Conservation (phyloP, 2,329 filamentous ascomycete genomes). For the Venturia nashicola region DNA sequence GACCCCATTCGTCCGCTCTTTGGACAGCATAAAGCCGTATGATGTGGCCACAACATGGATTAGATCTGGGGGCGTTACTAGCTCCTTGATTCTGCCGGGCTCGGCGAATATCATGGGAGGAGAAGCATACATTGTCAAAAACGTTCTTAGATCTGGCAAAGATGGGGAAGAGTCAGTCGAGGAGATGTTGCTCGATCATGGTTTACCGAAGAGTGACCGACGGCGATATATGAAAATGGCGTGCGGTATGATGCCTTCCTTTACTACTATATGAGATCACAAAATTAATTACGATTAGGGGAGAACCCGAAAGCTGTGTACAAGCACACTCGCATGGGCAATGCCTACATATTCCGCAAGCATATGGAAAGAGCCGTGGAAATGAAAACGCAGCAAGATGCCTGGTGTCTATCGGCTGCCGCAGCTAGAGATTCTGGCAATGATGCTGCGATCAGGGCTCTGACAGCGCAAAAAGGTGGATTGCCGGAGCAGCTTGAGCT, state of each 20-base stretch:
- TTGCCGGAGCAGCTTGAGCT: constrained; percentile 50
- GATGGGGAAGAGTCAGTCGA: constrained; percentile 52
- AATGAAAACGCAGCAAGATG: constrained; percentile 48
- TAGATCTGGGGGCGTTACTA: constrained; percentile 62
- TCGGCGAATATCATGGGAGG: constrained; percentile 64
- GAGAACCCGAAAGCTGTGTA: constrained; percentile 57
- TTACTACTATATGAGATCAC: background rate
- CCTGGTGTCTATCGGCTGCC: constrained; percentile 52
- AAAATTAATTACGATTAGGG: constrained; percentile 18
- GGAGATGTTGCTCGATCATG: constrained; percentile 33
- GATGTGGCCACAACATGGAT: constrained; percentile 57
- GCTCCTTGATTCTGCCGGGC: constrained; percentile 53
- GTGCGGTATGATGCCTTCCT: constrained; percentile 29
- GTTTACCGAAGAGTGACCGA: constrained; percentile 49
- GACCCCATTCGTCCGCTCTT: constrained; percentile 55
- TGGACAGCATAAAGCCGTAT: constrained; percentile 51
- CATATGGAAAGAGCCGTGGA: constrained; percentile 51
- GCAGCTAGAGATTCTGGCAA: constrained; percentile 39
- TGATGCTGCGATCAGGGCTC: constrained; percentile 28
- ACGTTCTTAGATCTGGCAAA: constrained; percentile 41
- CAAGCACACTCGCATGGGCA: constrained; percentile 51
- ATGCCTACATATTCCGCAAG: constrained; percentile 57
- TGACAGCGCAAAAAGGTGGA: background rate
- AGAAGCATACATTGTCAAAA: constrained; percentile 58
- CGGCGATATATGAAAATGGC: constrained; percentile 71